Base-by-base conservation (phyloP, 2,329 filamentous ascomycete genomes). In the Zasmidium cellare region DNA sequence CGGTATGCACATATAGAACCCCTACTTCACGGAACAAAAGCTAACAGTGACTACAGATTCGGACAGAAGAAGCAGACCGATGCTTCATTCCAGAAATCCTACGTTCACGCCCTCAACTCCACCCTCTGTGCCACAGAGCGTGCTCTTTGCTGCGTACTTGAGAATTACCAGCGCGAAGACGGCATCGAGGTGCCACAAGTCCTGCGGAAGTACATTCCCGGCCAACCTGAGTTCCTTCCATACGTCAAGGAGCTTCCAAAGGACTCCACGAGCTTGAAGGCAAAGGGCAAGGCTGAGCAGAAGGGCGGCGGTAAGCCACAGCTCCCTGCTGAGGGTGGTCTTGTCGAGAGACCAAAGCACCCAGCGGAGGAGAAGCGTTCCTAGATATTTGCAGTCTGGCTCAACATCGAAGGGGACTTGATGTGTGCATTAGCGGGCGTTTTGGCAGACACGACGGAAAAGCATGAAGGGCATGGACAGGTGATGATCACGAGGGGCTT, bases 91-190 rank as follows among this genome's bases (percentile, higher is more conserved):
- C 88, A 88, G 75, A 99, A 97, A 84, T 88, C 91, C 66, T 99
- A 97, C 73, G 92, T 96, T 38, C 94, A 99, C 77, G 91, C 90
- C 44, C 81, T 97, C 60, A 97, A 97, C 78, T 89, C 90, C 61
- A 96, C 90, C 19, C 81, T 97, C 41, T 93, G 89, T 75, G 93
- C 93, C 18, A 97, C 93, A 1, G 92, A 96, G 72, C 85, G 93
- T 72, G 91, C 93, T 0, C 82, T 97, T 51, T 97, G 94, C 82
- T 97, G 93, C 74, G 82, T 99, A 46, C 84, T 99, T 41, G 94
- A 99, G 79, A 99, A 97, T 78, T 97, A 93, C 77, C 94, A 99
- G 80, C 94, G 88, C 0, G 87, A 92, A 70, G 89, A 93, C 66
- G 91, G 91, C 62, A 82, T 96, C 67, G 83, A 84, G 57, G 88